Base-by-base conservation (phyloP, 1,284 basidiomycete species). In the Pulchroboletus neoregius region DNA sequence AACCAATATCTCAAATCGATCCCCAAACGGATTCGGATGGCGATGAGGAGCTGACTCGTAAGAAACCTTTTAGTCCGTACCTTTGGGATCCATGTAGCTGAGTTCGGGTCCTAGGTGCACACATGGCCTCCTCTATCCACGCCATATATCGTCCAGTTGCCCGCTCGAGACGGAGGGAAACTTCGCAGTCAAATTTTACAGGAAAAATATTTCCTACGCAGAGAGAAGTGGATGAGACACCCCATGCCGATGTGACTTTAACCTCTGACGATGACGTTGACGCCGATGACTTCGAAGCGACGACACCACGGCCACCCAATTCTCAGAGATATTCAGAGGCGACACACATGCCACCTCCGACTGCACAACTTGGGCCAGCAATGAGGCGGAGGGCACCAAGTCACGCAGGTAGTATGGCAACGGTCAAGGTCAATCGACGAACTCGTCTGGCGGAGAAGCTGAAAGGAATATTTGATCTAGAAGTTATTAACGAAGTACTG, bases 101-200 rank as follows among this genome's bases (percentile, higher is more conserved):
- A 51, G 37, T 16, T 30, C 16, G 34, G 30, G 16, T 45, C 24
- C 6, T 23, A 67, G 65, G 10, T 6, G 9, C 24, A 43, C 75
- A 68, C n/a, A 66, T 90, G 45, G 78, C 86, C 1, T 90, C 87
- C 16, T 89, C 87, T n/a, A 87, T 91, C 37, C 88, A 91, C 58
- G 80, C 89, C 23, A 90, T 91, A 46, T 81, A 91, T 59, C 80
- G 87, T 26, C 87, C 89, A n/a, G 68, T 91, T 33, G 86, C 84
- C 9, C 79, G 80, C 31, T 80, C 76, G 7, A 76, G 75, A 45
- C 74, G 75, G 35, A 66, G 70, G 24, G 76, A 69, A 45, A 56
- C 62, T 16, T 50, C 53, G 24, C 50, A 56, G 27, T 57, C 68
- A 23, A 58, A 65, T 39, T 55, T 55, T 18, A 60, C 66, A 30